A percentile compares a stretch with the other conserved stretches of the same genome.
phyloP scores from a whole-genome alignment of 805 yeast genomes.

The Deakozyma indianensis region DNA sequence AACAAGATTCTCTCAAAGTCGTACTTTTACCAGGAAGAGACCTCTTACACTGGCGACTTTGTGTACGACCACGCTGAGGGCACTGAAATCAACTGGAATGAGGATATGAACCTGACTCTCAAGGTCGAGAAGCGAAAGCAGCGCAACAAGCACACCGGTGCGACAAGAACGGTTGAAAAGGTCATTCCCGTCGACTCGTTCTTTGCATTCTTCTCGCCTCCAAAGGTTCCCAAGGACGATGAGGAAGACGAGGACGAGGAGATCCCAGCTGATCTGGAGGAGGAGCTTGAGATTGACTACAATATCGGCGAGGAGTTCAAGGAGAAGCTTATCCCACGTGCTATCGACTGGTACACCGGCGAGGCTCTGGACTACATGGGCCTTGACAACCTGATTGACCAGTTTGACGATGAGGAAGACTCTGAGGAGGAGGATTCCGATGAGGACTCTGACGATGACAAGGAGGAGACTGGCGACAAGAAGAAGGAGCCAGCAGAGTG shows the following conservation, averaged over 20 bases:
- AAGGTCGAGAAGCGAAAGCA: conserved; percentile 89
- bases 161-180: conserved; percentile 90
- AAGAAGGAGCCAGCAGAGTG: conserved; percentile 47
- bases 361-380: conserved; percentile 75
- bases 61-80: conserved; percentile 97
- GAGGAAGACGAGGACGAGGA: conserved; percentile 46
- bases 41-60: conserved; percentile 90
- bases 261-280: conserved; percentile 63
- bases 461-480: conserved; percentile 26
- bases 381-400: conserved; percentile 44
- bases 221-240: conserved; percentile 52
- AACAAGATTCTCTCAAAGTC: conserved; percentile 66
- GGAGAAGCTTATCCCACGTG: conserved; percentile 91
- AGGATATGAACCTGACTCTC: conserved; percentile 76
- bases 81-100: conserved; percentile 66
- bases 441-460: conserved; percentile 30
- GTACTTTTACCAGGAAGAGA: conserved; percentile 84
- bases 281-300: conserved; percentile 79
- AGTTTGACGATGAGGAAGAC: conserved; percentile 44
- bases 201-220: conserved; percentile 93
- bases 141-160: conserved; percentile 90
- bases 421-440: conserved; percentile 52
- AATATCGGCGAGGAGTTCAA: conserved; percentile 92
- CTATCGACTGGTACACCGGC: conserved; percentile 98
- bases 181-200: conserved; percentile 88